phyloP scores from a whole-genome alignment of 345 rosid genomes.

The Theobroma cacao region DNA sequence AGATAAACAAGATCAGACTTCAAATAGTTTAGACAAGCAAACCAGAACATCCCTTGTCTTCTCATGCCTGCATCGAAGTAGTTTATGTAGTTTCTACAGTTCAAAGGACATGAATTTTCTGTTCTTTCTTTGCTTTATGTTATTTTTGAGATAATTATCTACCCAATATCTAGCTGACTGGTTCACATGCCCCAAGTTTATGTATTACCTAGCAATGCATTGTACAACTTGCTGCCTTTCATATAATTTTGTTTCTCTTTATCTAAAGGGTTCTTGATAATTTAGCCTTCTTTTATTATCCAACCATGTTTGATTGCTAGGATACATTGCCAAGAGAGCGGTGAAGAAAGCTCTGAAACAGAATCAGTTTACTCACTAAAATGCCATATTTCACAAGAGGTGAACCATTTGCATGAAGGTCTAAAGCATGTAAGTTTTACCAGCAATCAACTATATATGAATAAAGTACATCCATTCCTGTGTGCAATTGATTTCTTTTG shows the following conservation, averaged over 20 bases:
- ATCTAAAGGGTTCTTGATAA: not conserved
- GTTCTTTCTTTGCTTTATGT: not conserved
- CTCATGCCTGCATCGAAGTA: not conserved
- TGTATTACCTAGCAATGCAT: slow-evolving; percentile 8
- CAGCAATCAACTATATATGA: not conserved
- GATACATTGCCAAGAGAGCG: slow-evolving; percentile 89
- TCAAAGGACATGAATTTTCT: not conserved
- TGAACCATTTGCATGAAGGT: slow-evolving; percentile 99
- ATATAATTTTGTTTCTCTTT: not conserved
- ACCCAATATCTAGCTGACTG: not conserved
- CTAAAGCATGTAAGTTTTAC: slow-evolving; percentile 74
- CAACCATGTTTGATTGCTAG: slow-evolving; percentile 31
- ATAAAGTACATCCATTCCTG: not conserved
- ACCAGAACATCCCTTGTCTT: not conserved
- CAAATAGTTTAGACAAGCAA: not conserved
- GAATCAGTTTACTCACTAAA: slow-evolving; percentile 88
- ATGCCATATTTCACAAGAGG: slow-evolving; percentile 98
- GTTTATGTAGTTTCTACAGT: slow-evolving; percentile 8
- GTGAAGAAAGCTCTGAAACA: slow-evolving; percentile 80
- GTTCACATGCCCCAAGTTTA: not conserved
- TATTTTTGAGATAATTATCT: not conserved
- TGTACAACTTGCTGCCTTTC: not conserved
- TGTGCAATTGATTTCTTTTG: not conserved
- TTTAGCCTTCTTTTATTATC: not conserved
- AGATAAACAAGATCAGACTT: not conserved